phyloP scores from a whole-genome alignment of 371 early-diverging fungal species.

The Rhizomucor pusillus region DNA sequence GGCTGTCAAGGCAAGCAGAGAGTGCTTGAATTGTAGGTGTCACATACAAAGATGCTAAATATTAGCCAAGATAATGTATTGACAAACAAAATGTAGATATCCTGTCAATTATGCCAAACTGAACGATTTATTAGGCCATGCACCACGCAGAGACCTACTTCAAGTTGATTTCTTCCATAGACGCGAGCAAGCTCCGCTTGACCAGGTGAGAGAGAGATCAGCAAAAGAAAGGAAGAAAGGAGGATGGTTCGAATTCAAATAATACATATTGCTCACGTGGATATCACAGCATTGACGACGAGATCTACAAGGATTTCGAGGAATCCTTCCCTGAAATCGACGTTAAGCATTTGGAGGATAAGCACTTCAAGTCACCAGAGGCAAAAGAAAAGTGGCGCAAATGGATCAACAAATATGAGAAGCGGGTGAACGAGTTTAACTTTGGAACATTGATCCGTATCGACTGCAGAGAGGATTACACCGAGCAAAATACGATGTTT shows the following conservation, averaged over 20 bases:
- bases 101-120: not conserved
- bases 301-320: conserved; percentile 76
- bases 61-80: not conserved
- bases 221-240: not conserved
- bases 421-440: conserved; percentile 83
- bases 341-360: conserved; percentile 58
- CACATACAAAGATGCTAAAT: not conserved
- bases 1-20: conserved; percentile 74
- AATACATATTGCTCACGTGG: not conserved
- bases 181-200: conserved; percentile 69
- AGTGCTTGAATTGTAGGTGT: conserved; percentile 1
- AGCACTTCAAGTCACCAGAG: conserved; percentile 73
- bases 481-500: conserved; percentile 84
- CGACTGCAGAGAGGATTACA: conserved; percentile 73
- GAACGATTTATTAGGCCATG: conserved; percentile 57
- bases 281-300: conserved; percentile 70
- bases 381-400: conserved; percentile 89
- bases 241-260: not conserved
- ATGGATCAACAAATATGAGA: conserved; percentile 83
- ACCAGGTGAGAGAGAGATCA: conserved; percentile 69
- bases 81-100: not conserved
- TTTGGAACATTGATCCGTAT: conserved; percentile 88
- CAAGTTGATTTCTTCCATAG: conserved; percentile 70
- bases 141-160: conserved; percentile 93
- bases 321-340: conserved; percentile 74